Conservation (phyloP, 2,329 filamentous ascomycete species). For the Aspergillus proliferans region DNA sequence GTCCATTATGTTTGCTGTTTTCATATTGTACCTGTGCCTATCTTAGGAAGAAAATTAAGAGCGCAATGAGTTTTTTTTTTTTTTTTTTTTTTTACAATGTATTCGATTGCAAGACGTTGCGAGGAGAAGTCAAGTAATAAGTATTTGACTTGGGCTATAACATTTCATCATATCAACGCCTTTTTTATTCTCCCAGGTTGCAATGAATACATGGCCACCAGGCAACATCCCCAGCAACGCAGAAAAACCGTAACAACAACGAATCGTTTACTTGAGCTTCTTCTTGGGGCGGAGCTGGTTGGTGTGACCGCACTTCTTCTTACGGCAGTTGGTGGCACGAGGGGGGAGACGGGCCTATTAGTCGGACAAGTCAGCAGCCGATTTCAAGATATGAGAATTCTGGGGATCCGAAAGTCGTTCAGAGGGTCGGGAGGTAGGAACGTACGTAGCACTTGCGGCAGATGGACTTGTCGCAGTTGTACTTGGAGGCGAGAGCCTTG, state of each 20-base stretch:
- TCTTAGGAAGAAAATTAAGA: conserved; percentile 1
- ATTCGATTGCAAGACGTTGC: conserved; percentile 30
- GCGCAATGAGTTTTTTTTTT: conserved; percentile 2
- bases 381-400: neutral
- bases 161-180: conserved; percentile 37
- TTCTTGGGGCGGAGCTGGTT: conserved; percentile 99
- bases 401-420: neutral
- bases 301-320: conserved; percentile 99
- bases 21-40: conserved; percentile 9
- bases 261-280: conserved; percentile 80
- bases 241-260: conserved; percentile 43
- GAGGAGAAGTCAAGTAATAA: conserved; percentile 31
- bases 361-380: neutral
- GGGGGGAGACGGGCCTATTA: conserved; percentile 73
- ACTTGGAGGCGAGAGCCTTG: conserved; percentile 97
- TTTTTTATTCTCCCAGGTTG: conserved; percentile 30
- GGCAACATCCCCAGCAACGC: conserved; percentile 28
- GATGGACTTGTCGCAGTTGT: conserved; percentile 99
- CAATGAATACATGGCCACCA: conserved; percentile 28
- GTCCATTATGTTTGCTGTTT: neutral
- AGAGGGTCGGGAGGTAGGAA: conserved; percentile 21
- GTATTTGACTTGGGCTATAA: conserved; percentile 31
- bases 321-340: conserved; percentile 99
- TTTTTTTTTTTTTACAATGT: conserved; percentile 29
- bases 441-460: conserved; percentile 99